Conservation (phyloP, 331 rosid species). For the Pyracantha coccinea region DNA sequence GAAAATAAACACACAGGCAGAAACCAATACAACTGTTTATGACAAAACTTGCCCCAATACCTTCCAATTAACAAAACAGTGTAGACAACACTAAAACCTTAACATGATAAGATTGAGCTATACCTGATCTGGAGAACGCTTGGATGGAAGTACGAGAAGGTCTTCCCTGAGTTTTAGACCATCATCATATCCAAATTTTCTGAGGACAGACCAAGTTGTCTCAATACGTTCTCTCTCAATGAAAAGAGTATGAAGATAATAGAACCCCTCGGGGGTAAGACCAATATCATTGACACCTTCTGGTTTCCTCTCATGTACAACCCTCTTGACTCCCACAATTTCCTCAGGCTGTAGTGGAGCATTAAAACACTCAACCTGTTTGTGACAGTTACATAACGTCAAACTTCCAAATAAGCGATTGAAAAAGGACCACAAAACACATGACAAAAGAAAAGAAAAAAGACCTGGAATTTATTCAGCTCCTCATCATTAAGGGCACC, state of each 20-base stretch:
- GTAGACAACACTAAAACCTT: slow-evolving; percentile 14
- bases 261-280: slow-evolving; percentile 79
- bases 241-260: slow-evolving; percentile 63
- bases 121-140: slow-evolving; percentile 78
- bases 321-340: slow-evolving; percentile 51
- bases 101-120: slow-evolving; percentile 10
- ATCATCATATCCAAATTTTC: slow-evolving; percentile 79
- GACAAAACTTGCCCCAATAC: background rate
- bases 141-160: slow-evolving; percentile 65
- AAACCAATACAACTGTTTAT: background rate
- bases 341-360: slow-evolving; percentile 68
- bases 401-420: background rate
- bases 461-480: slow-evolving; percentile 89
- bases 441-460: slow-evolving; percentile 1
- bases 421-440: background rate
- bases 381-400: background rate
- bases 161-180: slow-evolving; percentile 68
- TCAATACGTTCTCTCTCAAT: slow-evolving; percentile 69
- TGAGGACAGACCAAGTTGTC: slow-evolving; percentile 82
- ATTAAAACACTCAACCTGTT: slow-evolving; percentile 72
- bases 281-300: slow-evolving; percentile 80
- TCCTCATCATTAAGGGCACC: slow-evolving; percentile 79
- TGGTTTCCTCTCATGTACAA: slow-evolving; percentile 65
- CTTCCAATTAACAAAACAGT: background rate
- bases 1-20: background rate